Percentiles rank a stretch among this genome's conserved stretches.
phyloP scores from a whole-genome alignment of 1,139 yeast species.

The Hyphopichia buzzinii region DNA sequence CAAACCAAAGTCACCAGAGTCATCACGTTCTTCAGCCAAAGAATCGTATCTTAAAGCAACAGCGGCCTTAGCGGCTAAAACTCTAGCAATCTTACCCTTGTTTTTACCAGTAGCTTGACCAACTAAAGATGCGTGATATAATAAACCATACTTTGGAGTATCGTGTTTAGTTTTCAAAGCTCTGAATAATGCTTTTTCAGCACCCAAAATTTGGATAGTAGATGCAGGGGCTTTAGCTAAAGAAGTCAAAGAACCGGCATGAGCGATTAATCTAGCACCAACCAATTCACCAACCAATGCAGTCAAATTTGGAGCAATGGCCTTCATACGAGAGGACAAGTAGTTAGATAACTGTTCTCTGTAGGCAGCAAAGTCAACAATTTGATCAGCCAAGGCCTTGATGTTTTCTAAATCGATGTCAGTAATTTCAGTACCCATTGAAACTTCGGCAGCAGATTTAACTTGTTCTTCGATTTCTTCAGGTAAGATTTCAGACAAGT shows the following conservation, averaged over 20 bases:
- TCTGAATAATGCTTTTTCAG: conserved; percentile 97
- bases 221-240: conserved; percentile 98
- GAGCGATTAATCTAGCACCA: conserved; percentile 97
- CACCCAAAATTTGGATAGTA: conserved; percentile 96
- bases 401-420: conserved; percentile 92
- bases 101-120: conserved; percentile 96
- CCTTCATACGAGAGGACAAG: conserved; percentile 92
- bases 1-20: conserved; percentile 89
- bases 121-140: conserved; percentile 94
- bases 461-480: conserved; percentile 83
- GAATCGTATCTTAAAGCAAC: conserved; percentile 96
- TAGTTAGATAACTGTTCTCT: conserved; percentile 85
- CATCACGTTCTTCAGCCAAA: conserved; percentile 94
- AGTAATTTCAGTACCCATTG: conserved; percentile 98
- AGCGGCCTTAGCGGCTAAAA: conserved; percentile 97
- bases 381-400: conserved; percentile 88
- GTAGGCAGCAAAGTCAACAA: conserved; percentile 89
- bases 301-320: conserved; percentile 95
- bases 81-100: conserved; percentile 99
- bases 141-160: conserved; percentile 97
- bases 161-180: conserved; percentile 98
- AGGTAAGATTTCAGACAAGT: conserved; percentile 86
- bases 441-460: conserved; percentile 88
- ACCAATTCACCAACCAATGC: conserved; percentile 97
- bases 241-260: conserved; percentile 95